Base-by-base conservation (phyloP, 306 rosid species). In the Acacia confusa region DNA sequence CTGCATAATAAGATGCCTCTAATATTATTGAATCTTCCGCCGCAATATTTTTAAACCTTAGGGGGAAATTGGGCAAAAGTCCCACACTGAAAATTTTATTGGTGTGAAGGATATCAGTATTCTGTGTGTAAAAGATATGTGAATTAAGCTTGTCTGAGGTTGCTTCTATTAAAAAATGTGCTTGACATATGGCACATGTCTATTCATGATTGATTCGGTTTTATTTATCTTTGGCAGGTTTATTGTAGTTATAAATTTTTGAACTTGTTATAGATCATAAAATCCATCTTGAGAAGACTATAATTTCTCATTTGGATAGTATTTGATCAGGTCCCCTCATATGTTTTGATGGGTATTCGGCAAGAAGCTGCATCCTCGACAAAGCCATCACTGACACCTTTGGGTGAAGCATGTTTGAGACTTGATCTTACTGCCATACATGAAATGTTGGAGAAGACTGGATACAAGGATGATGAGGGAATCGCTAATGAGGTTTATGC, bases 391-490 rank as follows among this genome's bases (percentile, higher is more conserved):
- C 88, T 93, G 58, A 92, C 99, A 65, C 88, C 99, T 47, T 88
- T 95, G 20, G 98, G 99, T 32, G 99, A 95, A 82, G 97, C 99
- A 34, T 90, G 97, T 83, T 84, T 84, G 86, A 93, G 98, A 83
- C 79, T 68, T 82, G 99, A 95, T 84, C 98, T 93, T 53, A 95
- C 98, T 38, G 99, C 99, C 70, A 92, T 95, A 76, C 94, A 88
- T 80, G 93, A 87, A 88, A 95, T 92, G 82, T 72, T 95, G 84
- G 99, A 95, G 85, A 95, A 92, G 89, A 88, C 73, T 66, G 99
- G 99, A 45, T 95, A 95, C 93, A 95, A 88, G 87, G 98, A 95
- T 79, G 99, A 95, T 75, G 99, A 92, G 83, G 99, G 98, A 25
- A 80, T 95, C 81, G 97, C 98, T 79, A 93, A 95, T 82, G 99